Conservation (phyloP, 768 basidiomycete species). For the Pleurotus eryngii region DNA sequence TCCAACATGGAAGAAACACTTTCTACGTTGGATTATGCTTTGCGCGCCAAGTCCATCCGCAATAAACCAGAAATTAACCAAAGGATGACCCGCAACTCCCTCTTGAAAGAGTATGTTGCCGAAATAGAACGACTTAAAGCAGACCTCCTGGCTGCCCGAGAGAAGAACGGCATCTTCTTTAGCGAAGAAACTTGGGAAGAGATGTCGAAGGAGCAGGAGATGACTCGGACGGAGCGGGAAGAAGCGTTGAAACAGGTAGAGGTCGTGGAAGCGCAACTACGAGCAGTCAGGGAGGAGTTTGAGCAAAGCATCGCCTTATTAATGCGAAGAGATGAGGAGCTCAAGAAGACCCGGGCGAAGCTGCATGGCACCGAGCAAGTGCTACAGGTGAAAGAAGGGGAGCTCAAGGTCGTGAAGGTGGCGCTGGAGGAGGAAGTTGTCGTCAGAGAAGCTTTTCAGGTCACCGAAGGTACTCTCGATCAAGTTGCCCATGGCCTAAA, state of each 20-base stretch:
- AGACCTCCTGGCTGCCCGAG: slow-evolving; percentile 85
- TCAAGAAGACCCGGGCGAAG: slow-evolving; percentile 57
- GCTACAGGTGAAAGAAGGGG: slow-evolving; percentile 50
- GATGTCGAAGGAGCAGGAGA: slow-evolving; percentile 72
- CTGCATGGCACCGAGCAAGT: slow-evolving; percentile 50
- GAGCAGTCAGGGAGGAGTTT: slow-evolving; percentile 82
- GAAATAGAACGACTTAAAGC: slow-evolving; percentile 93
- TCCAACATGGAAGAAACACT: slow-evolving; percentile 96
- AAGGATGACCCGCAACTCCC: slow-evolving; percentile 86
- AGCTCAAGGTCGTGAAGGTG: slow-evolving; percentile 54
- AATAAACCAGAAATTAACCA: slow-evolving; percentile 96
- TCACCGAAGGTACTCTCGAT: slow-evolving; percentile 69
- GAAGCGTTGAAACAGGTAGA: slow-evolving; percentile 83
- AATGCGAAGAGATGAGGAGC: slow-evolving; percentile 71
- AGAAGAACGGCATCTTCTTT: slow-evolving; percentile 96
- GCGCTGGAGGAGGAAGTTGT: slow-evolving; percentile 78
- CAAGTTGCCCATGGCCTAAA: slow-evolving; percentile 70
- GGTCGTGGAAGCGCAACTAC: slow-evolving; percentile 79
- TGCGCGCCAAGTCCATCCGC: slow-evolving; percentile 90
- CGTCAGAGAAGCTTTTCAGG: slow-evolving; percentile 73
- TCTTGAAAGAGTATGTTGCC: slow-evolving; percentile 88
- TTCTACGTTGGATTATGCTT: slow-evolving; percentile 95
- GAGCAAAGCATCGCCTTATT: slow-evolving; percentile 83
- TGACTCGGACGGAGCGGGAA: slow-evolving; percentile 70
- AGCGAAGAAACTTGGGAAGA: slow-evolving; percentile 89